Percentiles rank a stretch among this genome's conserved stretches.
These are phyloP conservation scores for Gymnopilus junonius DNA, from an alignment of 768 basidiomycete genomes.

Conservation along the genomic window DNA sequence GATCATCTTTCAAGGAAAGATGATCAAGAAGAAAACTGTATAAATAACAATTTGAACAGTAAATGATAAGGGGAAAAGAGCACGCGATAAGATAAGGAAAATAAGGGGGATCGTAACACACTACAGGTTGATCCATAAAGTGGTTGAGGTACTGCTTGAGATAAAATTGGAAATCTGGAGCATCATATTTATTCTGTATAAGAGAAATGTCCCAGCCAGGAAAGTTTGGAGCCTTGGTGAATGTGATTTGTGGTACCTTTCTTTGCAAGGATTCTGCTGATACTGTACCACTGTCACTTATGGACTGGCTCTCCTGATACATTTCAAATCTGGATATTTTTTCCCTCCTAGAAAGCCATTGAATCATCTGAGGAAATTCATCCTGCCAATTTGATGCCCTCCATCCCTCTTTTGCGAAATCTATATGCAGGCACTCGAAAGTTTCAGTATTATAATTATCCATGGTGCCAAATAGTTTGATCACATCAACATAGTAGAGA, in stretches of 20 bases:
- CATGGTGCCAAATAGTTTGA: neutral
- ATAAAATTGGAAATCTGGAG: neutral
- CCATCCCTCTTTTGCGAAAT: neutral
- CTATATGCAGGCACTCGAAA: neutral
- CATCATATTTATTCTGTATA: neutral
- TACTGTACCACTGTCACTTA: too few relatives aligned
- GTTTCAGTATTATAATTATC: neutral
- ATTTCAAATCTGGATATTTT: neutral
- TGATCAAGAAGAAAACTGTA: too few relatives aligned
- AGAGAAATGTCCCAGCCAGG: neutral
- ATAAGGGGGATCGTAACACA: too few relatives aligned
- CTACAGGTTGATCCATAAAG: too few relatives aligned
- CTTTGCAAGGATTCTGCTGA: too few relatives aligned
- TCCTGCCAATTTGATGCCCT: neutral
- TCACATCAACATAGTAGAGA: neutral
- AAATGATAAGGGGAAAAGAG: too few relatives aligned
- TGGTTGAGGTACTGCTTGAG: too few relatives aligned
- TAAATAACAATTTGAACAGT: too few relatives aligned
- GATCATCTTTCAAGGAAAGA: too few relatives aligned
- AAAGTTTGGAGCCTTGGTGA: neutral
- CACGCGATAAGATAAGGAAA: too few relatives aligned
- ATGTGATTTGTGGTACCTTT: too few relatives aligned
- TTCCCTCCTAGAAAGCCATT: neutral
- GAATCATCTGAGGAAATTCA: neutral
- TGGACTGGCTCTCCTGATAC: too few relatives aligned